Percentiles rank a stretch among this genome's conserved stretches.
Evolutionary conservation across 2,329 filamentous ascomycete species (phyloP).

Genomic region (Aspergillus unguis): DNA sequence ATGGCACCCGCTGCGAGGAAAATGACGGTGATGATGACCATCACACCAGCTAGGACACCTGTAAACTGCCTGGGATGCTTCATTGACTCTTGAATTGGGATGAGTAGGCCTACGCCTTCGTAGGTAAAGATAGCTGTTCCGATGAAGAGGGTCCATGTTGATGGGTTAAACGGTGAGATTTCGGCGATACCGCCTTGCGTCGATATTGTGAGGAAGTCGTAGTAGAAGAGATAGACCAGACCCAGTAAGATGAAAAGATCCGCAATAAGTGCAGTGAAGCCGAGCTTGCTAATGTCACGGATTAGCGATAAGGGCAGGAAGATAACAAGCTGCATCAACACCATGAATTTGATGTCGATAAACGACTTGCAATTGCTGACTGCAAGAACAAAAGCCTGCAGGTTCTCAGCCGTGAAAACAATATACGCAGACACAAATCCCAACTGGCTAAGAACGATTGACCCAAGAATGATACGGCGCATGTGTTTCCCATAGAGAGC

Average conservation of each 20-base stretch:
- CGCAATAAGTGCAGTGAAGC: conserved; percentile 87
- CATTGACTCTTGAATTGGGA: conserved; percentile 98
- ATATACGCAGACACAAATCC: conserved; percentile 95
- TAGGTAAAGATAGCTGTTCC: conserved; percentile 99
- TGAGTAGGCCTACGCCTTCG: conserved; percentile 94
- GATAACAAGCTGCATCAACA: conserved; percentile 90
- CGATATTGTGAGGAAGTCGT: conserved; percentile 80
- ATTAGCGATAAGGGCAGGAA: conserved; percentile 93
- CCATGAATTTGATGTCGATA: conserved; percentile 84
- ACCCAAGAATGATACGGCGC: conserved; percentile 79
- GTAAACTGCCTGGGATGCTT: conserved; percentile 86
- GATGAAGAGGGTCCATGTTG: conserved; percentile 96
- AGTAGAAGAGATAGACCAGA: conserved; percentile 92
- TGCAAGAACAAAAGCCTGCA: conserved; percentile 90
- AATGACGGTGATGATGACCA: conserved; percentile 89
- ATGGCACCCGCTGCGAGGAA: conserved; percentile 90
- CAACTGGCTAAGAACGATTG: conserved; percentile 92
- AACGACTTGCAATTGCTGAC: conserved; percentile 82
- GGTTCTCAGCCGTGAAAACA: conserved; percentile 92
- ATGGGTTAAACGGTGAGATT: conserved; percentile 83
- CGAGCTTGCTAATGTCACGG: conserved; percentile 94
- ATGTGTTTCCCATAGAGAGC: conserved; percentile 88
- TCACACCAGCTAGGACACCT: conserved; percentile 79
- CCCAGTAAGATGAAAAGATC: conserved; percentile 93
- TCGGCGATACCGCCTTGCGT: conserved; percentile 72